A percentile compares a stretch with the other conserved stretches of the same genome.
These are phyloP conservation scores for Ophiostoma ips DNA, from an alignment of 2,329 filamentous ascomycete genomes.

Conservation along the genomic window DNA sequence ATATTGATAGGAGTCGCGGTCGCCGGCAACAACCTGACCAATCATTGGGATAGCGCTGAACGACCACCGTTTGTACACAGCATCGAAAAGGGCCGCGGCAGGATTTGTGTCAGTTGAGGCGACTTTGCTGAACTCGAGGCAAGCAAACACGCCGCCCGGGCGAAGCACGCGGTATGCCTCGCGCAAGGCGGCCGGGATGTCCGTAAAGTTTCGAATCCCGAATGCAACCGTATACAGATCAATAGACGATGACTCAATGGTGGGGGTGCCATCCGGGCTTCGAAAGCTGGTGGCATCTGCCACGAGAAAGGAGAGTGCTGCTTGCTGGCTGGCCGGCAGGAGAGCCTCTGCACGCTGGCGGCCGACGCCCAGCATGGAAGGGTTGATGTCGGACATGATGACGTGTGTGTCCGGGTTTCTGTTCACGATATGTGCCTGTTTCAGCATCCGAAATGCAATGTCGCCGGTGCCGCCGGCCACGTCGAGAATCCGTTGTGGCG, in stretches of 20 bases:
- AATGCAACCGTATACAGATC: constrained; percentile 97
- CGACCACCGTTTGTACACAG: constrained; percentile 87
- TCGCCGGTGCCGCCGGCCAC: constrained; percentile 95
- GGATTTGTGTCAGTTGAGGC: constrained; percentile 30
- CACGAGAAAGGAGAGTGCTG: constrained; percentile 60
- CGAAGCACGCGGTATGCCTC: constrained; percentile 84
- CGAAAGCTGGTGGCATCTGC: constrained; percentile 72
- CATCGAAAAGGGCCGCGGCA: constrained; percentile 63
- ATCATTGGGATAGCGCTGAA: constrained; percentile 91
- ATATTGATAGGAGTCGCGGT: constrained; percentile 95
- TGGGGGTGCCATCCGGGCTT: constrained; percentile 22
- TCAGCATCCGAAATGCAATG: constrained; percentile 91
- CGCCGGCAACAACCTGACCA: constrained; percentile 85
- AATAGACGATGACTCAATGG: constrained; percentile 55
- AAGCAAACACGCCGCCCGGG: constrained; percentile 91
- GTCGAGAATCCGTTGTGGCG: constrained; percentile 67
- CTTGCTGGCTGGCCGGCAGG: constrained; percentile 40
- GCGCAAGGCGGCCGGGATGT: constrained; percentile 67
- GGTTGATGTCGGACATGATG: constrained; percentile 92
- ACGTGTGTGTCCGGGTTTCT: constrained; percentile 68
- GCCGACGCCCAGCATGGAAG: constrained; percentile 84
- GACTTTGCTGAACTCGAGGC: constrained; percentile 81
- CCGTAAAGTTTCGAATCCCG: constrained; percentile 92
- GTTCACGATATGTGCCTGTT: constrained; percentile 72
- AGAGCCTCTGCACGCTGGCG: constrained; percentile 55